Evolutionary conservation across 2,329 filamentous ascomycete species (phyloP).

Genomic region (Bipolaris sorokiniana): DNA sequence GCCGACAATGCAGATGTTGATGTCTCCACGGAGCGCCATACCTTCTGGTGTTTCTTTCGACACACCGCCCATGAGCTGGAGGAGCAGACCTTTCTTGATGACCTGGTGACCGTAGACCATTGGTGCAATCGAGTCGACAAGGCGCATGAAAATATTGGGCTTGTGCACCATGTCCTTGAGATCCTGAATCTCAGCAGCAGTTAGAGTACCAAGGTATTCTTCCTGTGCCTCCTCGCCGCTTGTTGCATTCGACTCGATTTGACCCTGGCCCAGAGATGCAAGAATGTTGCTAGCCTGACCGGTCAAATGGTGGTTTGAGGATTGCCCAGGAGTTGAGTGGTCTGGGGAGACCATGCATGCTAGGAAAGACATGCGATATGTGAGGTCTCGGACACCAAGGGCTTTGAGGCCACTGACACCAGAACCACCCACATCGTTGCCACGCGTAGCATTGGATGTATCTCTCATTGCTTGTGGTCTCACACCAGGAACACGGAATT

Average conservation of each 20-base stretch:
- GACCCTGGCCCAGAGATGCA: conserved; percentile 77
- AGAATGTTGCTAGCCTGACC: conserved; percentile 85
- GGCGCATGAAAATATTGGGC: conserved; percentile 89
- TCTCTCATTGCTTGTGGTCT: conserved; percentile 84
- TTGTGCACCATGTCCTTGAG: conserved; percentile 92
- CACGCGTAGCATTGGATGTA: conserved; percentile 73
- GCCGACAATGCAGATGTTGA: conserved; percentile 98
- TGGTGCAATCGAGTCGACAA: conserved; percentile 92
- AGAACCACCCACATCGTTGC: conserved; percentile 79
- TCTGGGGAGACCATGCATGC: conserved; percentile 96
- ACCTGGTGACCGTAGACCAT: conserved; percentile 98
- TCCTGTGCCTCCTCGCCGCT: conserved; percentile 86
- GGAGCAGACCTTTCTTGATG: conserved; percentile 93
- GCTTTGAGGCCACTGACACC: conserved; percentile 90
- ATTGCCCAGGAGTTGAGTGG: conserved; percentile 77
- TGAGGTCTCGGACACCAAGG: conserved; percentile 91
- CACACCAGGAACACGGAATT: conserved; percentile 86
- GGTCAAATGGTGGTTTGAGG: conserved; percentile 69
- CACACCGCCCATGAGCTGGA: conserved; percentile 96
- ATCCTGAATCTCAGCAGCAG: conserved; percentile 85
- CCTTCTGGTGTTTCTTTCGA: conserved; percentile 90
- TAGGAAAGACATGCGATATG: conserved; percentile 94
- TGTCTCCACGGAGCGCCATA: conserved; percentile 94
- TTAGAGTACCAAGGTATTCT: conserved; percentile 84
- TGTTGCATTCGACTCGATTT: conserved; percentile 65